Percentiles rank a stretch among this genome's conserved stretches.
Evolutionary conservation across 2,329 filamentous ascomycete species (phyloP).

Genomic region (Epichloe coenophiala): DNA sequence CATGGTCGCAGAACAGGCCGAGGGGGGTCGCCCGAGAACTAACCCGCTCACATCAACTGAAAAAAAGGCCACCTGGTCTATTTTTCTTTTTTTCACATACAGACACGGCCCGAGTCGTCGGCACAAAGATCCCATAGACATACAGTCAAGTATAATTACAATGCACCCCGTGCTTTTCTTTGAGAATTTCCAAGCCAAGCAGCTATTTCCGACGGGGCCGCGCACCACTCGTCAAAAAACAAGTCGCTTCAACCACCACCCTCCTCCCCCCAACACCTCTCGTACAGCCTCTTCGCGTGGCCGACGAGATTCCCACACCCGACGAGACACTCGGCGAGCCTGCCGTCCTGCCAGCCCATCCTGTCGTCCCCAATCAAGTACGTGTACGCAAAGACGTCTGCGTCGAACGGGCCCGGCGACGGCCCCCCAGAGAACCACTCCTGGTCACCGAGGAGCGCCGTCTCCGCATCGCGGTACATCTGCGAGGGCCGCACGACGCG

Average conservation of each 20-base stretch:
- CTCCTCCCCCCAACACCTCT: constrained; percentile 14
- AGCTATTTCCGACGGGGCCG: background rate
- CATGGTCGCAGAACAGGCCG: too few relatives aligned
- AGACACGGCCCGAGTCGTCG: too few relatives aligned
- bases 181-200: background rate
- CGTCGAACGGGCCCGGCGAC: constrained; percentile 67
- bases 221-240: too few relatives aligned
- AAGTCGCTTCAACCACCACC: too few relatives aligned
- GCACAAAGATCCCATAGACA: too few relatives aligned
- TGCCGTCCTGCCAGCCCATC: constrained; percentile 50
- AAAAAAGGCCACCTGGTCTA: too few relatives aligned
- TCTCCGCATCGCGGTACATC: constrained; percentile 29
- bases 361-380: constrained; percentile 58
- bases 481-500: constrained; percentile 17
- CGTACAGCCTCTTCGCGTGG: constrained; percentile 24
- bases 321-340: constrained; percentile 42
- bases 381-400: constrained; percentile 80
- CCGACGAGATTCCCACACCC: constrained; percentile 47
- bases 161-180: too few relatives aligned
- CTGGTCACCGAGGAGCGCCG: constrained; percentile 28
- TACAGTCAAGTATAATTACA: too few relatives aligned
- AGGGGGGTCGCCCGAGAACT: too few relatives aligned
- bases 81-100: too few relatives aligned
- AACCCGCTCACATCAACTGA: too few relatives aligned
- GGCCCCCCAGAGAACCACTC: constrained; percentile 36